Evolutionary conservation across 371 early-diverging fungal species (phyloP).

Genomic region (Blakeslea trispora): DNA sequence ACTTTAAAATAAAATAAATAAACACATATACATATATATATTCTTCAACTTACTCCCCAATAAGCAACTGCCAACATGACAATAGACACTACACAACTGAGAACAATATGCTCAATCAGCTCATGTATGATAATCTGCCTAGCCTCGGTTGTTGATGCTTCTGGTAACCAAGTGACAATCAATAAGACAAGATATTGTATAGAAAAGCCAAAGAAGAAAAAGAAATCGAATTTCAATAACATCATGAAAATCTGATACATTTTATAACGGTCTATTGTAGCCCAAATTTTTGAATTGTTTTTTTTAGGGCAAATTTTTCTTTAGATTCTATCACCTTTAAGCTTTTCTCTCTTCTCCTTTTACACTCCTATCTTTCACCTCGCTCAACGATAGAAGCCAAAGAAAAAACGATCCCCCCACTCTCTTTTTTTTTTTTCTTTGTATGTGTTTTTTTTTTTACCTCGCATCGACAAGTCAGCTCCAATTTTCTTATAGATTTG

Average conservation of each 20-base stretch:
- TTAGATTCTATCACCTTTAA: no score
- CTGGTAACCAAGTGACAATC: conserved; percentile 58
- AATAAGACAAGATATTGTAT: conserved; percentile 82
- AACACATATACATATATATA: conserved; percentile 39
- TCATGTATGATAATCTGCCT: conserved; percentile 50
- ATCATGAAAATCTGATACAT: conserved; percentile 87
- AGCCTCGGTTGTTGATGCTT: conserved; percentile 48
- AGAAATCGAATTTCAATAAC: conserved; percentile 86
- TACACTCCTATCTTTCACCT: no score
- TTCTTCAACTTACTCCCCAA: conserved; percentile 65
- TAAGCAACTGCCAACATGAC: conserved; percentile 71
- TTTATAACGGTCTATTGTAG: conserved; percentile 60
- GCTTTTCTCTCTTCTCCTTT: no score
- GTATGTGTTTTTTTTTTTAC: conserved; percentile 40
- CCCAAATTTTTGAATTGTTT: no score
- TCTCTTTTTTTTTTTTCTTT: no score
- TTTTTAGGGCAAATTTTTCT: not conserved
- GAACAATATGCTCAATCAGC: conserved; percentile 67
- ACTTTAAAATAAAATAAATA: conserved; percentile 13
- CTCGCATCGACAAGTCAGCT: conserved; percentile 83
- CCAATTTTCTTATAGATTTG: conserved; percentile 94
- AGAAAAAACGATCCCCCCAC: no score
- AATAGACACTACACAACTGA: conserved; percentile 74
- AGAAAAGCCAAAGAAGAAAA: conserved; percentile 85
- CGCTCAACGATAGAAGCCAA: no score